phyloP scores from a whole-genome alignment of 202 grass and related monocot species.

The Hordeum pubiflorum region DNA sequence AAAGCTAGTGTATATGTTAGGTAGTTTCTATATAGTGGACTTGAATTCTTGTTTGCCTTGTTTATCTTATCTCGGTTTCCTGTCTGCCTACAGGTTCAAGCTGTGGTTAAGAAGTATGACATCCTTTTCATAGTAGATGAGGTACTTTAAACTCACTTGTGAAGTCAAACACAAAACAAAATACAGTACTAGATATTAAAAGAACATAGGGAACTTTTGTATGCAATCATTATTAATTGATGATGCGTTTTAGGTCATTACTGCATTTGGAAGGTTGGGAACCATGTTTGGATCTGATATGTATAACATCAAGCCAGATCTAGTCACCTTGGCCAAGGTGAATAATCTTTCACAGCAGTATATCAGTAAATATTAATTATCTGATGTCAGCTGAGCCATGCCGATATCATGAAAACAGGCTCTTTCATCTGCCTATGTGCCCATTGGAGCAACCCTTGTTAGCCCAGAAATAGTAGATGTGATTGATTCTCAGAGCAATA shows the following conservation, averaged over 20 bases:
- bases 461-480: conserved; percentile 88
- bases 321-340: conserved; percentile 88
- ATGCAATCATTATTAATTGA: background rate
- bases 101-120: conserved; percentile 85
- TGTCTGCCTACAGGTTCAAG: conserved; percentile 60
- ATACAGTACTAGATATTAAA: background rate
- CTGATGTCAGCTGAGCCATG: background rate
- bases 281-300: conserved; percentile 93
- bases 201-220: background rate
- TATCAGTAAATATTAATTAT: background rate
- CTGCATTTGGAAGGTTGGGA: conserved; percentile 94
- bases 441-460: conserved; percentile 81
- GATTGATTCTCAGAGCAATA: conserved; percentile 90
- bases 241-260: conserved; percentile 67
- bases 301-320: conserved; percentile 80
- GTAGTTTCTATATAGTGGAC: background rate
- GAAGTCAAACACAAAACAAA: background rate
- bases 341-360: background rate
- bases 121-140: conserved; percentile 98
- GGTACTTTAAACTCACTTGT: conserved; percentile 33
- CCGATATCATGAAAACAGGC: conserved; percentile 45
- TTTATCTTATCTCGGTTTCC: background rate
- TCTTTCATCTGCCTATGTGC: conserved; percentile 89
- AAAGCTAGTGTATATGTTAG: background rate
- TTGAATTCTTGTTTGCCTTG: background rate